These are phyloP conservation scores for Alternaria ethzedia DNA, from an alignment of 2,329 filamentous ascomycete genomes.

Conservation along the genomic window DNA sequence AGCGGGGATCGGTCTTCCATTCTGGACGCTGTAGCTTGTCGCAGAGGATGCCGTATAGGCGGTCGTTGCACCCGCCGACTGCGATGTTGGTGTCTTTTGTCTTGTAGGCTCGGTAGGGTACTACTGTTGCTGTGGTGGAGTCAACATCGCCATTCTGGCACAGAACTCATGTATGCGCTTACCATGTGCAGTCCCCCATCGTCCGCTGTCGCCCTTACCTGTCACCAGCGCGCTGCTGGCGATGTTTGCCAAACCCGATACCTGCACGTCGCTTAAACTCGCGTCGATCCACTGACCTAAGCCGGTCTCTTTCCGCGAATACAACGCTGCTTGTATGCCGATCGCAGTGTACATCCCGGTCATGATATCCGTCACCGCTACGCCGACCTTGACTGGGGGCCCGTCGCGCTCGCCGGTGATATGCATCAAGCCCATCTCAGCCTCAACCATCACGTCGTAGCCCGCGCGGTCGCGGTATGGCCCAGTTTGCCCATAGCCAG, in stretches of 20 bases:
- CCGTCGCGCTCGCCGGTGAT: conserved; percentile 90
- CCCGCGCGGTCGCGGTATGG: conserved; percentile 86
- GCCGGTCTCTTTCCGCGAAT: conserved; percentile 76
- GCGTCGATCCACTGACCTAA: conserved; percentile 92
- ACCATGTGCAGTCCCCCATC: conserved; percentile 97
- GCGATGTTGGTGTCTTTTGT: conserved; percentile 67
- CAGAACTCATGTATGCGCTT: conserved; percentile 26
- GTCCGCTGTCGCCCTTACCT: conserved; percentile 81
- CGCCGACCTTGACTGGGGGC: conserved; percentile 95
- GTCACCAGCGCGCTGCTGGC: conserved; percentile 88
- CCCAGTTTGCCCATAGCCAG: conserved; percentile 93
- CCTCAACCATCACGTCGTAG: conserved; percentile 99
- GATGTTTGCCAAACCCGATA: conserved; percentile 89
- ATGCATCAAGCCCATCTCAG: conserved; percentile 97
- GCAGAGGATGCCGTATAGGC: conserved; percentile 65
- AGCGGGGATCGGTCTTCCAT: conserved; percentile 64
- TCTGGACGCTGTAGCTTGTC: conserved; percentile 62
- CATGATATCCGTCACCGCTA: conserved; percentile 93
- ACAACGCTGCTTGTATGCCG: conserved; percentile 87
- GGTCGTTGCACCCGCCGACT: conserved; percentile 68
- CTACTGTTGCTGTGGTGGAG: conserved; percentile 73
- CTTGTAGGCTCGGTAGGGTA: conserved; percentile 85
- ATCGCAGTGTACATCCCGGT: conserved; percentile 95
- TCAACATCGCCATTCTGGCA: not conserved
- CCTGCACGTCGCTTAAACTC: conserved; percentile 89